Percentiles rank a stretch among this genome's conserved stretches.
phyloP scores from a whole-genome alignment of 768 basidiomycete species.

The Lentinula guzmanii region DNA sequence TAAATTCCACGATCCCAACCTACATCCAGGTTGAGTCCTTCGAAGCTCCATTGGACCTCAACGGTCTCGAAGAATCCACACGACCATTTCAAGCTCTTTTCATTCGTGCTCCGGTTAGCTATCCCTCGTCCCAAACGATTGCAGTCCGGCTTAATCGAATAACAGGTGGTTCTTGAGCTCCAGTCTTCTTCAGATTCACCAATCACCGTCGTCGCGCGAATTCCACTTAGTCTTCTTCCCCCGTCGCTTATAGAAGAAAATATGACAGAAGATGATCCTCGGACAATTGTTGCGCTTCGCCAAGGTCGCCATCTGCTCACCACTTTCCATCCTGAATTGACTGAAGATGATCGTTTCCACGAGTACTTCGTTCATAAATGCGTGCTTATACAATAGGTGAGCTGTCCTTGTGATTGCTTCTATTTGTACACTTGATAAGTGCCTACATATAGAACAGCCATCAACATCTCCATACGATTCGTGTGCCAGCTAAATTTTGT shows the following conservation, averaged over 20 bases:
- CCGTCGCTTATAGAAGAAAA: constrained; percentile 31
- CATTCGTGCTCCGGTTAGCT: constrained; percentile 84
- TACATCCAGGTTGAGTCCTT: constrained; percentile 79
- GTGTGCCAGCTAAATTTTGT: background rate
- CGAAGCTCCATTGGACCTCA: constrained; percentile 67
- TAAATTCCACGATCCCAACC: background rate
- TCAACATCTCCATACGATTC: background rate
- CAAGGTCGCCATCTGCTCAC: constrained; percentile 84
- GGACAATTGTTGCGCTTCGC: constrained; percentile 74
- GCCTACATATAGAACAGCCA: background rate
- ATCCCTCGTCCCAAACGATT: background rate
- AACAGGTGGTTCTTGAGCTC: constrained; percentile 60
- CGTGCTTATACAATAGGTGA: constrained; percentile 31
- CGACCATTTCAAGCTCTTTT: constrained; percentile 78
- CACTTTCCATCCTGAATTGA: constrained; percentile 93
- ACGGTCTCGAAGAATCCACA: constrained; percentile 52
- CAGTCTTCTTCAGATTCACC: constrained; percentile 40
- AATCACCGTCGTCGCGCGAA: constrained; percentile 64
- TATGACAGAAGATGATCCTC: constrained; percentile 48
- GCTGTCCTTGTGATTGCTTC: constrained; percentile 1
- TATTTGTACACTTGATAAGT: background rate
- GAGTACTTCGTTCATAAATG: constrained; percentile 83
- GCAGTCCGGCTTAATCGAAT: background rate
- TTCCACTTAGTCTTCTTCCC: constrained; percentile 50
- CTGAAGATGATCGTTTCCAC: constrained; percentile 82